Evolutionary conservation across 1,284 basidiomycete genomes (phyloP), one percentile per base, ranked within the genome.

Genomic region (Boletellus deceptivus): DNA sequence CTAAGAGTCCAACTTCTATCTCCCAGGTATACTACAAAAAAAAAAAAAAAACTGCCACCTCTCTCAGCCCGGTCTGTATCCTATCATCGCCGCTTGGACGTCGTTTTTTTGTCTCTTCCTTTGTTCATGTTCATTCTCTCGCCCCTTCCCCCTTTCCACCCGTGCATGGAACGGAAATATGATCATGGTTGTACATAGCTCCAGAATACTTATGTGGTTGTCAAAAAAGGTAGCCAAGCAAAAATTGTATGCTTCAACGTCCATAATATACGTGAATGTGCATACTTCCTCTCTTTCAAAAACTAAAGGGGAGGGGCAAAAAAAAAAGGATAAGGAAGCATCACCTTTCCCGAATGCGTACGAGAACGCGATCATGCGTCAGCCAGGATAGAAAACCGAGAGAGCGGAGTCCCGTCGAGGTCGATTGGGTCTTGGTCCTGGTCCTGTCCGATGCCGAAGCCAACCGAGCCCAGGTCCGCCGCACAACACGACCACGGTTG

Each of bases 1-100:
- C 25, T 3, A 27, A 27, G 25, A 27, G 25, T 25, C 37, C 9
- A 22, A 33, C 49, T 50, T 39, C 46, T 24, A 24, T 45, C 33
- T 59, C 20, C 25, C 9, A 10, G 25, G 25, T 31, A 67, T 69
- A 65, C 63, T 64, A 53, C 64, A 63, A 59, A 60, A 44, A 31
- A 29, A 59, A 60, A 44, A 31, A 29, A 44, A 31, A 31, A 31
- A 14, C 13, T 44, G 14, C 67, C 55, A 57, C 48, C 27, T 46
- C 27, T 46, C 51, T 24, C 43, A 49, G 39, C 14, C 20, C 49
- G 56, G 44, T 58, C 37, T 69, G 66, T 66, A 69, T 51, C 53
- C 50, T 68, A 70, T 54, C 55, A 46, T 59, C 55, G 43, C 54
- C 50, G 18, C 46, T 41, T 46, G 67, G 64, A 67, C 65, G 40